phyloP scores from a whole-genome alignment of 805 yeast species.

The Candida piceae region DNA sequence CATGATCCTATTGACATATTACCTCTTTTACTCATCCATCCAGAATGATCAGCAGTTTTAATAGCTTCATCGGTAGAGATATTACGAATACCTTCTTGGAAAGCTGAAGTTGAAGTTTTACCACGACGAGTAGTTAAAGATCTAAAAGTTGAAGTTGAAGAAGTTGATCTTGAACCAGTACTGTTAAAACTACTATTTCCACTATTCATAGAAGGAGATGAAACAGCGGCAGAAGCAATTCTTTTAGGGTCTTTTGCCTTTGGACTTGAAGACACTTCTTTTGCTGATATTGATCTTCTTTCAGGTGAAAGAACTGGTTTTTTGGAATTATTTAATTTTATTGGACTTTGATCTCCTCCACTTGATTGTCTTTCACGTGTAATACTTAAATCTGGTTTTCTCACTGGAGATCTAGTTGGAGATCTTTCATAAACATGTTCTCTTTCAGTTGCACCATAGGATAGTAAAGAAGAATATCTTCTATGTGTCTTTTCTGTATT shows the following conservation, averaged over 20 bases:
- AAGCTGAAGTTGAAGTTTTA: slow-evolving; percentile 71
- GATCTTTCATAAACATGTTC: slow-evolving; percentile 17
- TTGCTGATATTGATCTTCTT: slow-evolving; percentile 49
- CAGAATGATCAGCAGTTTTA: slow-evolving; percentile 69
- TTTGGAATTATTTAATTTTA: slow-evolving; percentile 11
- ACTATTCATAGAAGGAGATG: slow-evolving; percentile 3
- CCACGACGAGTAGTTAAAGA: slow-evolving; percentile 36
- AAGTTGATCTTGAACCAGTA: slow-evolving; percentile 45
- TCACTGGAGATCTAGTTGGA: slow-evolving; percentile 13
- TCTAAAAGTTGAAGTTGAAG: slow-evolving; percentile 29
- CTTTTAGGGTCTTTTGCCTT: slow-evolving; percentile 31
- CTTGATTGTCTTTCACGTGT: slow-evolving; percentile 9
- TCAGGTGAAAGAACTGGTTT: slow-evolving; percentile 25
- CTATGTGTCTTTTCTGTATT: slow-evolving; percentile 33
- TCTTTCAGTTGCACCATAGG: slow-evolving; percentile 29
- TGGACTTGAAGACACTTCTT: slow-evolving; percentile 29
- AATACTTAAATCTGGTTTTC: slow-evolving; percentile 3
- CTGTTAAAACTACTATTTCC: slow-evolving; percentile 17
- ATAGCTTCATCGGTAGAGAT: slow-evolving; percentile 76
- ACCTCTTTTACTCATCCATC: slow-evolving; percentile 96
- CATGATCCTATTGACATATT: slow-evolving; percentile 82
- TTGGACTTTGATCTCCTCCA: slow-evolving; percentile 11
- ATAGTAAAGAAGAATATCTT: slow-evolving; percentile 57
- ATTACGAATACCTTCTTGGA: slow-evolving; percentile 79
- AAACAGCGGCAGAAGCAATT: slow-evolving; percentile 33